These are phyloP conservation scores for Calonectria henricotiae DNA, from an alignment of 2,329 filamentous ascomycete species.

Conservation along the genomic window DNA sequence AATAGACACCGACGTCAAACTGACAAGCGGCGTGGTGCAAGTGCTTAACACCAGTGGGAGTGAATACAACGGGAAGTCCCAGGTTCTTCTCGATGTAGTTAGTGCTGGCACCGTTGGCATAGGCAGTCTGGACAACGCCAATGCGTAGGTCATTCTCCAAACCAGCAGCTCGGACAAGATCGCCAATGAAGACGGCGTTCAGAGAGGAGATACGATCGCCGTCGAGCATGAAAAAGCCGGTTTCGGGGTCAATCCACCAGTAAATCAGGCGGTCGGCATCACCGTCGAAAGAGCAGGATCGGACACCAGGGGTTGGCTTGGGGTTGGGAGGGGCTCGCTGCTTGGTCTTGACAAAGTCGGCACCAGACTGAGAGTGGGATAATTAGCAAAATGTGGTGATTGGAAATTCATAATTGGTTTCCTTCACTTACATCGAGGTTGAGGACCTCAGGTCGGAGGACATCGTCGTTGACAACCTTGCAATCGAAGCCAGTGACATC, in stretches of 20 bases:
- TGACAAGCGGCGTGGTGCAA: slow-evolving; percentile 96
- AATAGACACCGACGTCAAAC: slow-evolving; percentile 97
- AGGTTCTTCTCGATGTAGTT: slow-evolving; percentile 92
- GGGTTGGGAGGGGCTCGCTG: slow-evolving; percentile 90
- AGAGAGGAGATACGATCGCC: slow-evolving; percentile 97
- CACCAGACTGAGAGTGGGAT: slow-evolving; percentile 79
- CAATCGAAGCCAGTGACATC: slow-evolving; percentile 83
- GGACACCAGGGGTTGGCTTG: slow-evolving; percentile 81
- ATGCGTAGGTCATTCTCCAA: slow-evolving; percentile 88
- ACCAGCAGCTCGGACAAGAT: slow-evolving; percentile 86
- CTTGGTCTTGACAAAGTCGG: slow-evolving; percentile 97
- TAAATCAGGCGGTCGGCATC: slow-evolving; percentile 97
- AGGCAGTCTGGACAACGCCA: slow-evolving; percentile 96
- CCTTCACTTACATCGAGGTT: slow-evolving; percentile 83
- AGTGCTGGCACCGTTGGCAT: slow-evolving; percentile 96
- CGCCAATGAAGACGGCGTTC: slow-evolving; percentile 92
- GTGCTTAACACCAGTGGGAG: slow-evolving; percentile 96
- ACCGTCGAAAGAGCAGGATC: slow-evolving; percentile 93
- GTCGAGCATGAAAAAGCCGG: slow-evolving; percentile 92
- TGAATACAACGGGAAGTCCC: slow-evolving; percentile 92
- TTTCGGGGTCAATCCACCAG: slow-evolving; percentile 89
- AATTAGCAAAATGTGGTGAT: slow-evolving; percentile 21
- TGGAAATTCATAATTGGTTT: background rate
- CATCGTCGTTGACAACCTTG: slow-evolving; percentile 93
- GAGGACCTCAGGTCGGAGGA: slow-evolving; percentile 88